Base-by-base conservation (phyloP, 1,284 basidiomycete species). In the Cerrena zonata region DNA sequence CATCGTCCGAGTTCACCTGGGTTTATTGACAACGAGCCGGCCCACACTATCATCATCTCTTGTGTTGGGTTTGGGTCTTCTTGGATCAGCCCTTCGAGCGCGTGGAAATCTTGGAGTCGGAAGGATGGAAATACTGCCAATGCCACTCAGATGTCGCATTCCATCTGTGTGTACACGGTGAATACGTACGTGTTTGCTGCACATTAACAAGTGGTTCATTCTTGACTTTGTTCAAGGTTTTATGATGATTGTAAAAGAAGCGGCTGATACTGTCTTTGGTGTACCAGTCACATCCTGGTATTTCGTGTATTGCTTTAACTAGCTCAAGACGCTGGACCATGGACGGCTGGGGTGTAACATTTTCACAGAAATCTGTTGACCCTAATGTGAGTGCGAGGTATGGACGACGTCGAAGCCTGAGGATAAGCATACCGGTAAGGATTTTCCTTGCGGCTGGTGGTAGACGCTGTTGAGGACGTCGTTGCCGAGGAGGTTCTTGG, bases 91-190 rank as follows among this genome's bases (percentile, higher is more conserved):
- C 34, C 21, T 5, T 22, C 13, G 3, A 50, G 36, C 5, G 38
- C 13, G 10, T 19, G 19, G 3, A 23, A 21, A 15, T 19, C 22
- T 2, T 4, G 11, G 4, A 18, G 25, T 3, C 19, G n/a, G 36
- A 50, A 50, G 15, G 42, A 45, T n/a, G 49, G 49, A 26, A 36
- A 50, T 2, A 50, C 49, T 50, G 22, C 23, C 7, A 15, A 7
- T 34, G 30, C 30, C 30, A 34, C 15, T 34, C n/a, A n/a, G 15
- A 15, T 34, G 30, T 15, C 7, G 7, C 30, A 34, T 34, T 34
- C 30, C 30, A 15, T 15, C 30, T n/a, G 15, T 15, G 15, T 15
- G 7, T 7, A 15, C 30, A 34, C 30, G 7, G 15, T 7, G 7
- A 7, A 34, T 7, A 34, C 30, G 15, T 34, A 34, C 30, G 30